phyloP scores from a whole-genome alignment of 495 filamentous ascomycete genomes.

The Cladorrhinum samala region DNA sequence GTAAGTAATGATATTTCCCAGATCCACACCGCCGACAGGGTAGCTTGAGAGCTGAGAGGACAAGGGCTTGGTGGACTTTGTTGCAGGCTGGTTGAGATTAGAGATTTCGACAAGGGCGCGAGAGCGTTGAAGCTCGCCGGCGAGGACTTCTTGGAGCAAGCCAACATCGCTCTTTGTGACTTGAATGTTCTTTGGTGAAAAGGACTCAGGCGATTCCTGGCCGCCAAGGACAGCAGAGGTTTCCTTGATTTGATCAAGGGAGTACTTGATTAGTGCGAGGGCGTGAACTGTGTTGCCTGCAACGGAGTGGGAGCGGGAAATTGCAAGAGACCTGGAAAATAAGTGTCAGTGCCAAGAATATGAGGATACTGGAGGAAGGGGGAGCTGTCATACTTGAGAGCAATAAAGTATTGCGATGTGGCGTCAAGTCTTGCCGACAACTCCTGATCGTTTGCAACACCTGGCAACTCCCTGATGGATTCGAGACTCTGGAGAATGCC shows the following conservation, averaged over 20 bases:
- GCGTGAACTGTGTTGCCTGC: constrained; percentile 69
- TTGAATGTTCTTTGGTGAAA: constrained; percentile 45
- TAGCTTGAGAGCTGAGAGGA: constrained; percentile 71
- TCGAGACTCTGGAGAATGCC: constrained; percentile 83
- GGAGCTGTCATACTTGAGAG: constrained; percentile 59
- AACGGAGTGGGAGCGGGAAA: constrained; percentile 78
- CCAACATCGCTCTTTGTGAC: constrained; percentile 52
- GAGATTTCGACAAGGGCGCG: constrained; percentile 78
- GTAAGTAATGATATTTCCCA: constrained; percentile 76
- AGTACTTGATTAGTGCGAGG: constrained; percentile 73
- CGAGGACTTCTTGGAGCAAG: constrained; percentile 53
- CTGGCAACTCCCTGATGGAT: constrained; percentile 80
- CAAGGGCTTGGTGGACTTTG: constrained; percentile 41
- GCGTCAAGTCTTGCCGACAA: constrained; percentile 71
- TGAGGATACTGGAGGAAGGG: neutral
- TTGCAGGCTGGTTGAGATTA: constrained; percentile 42
- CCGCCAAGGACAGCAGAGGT: constrained; percentile 35
- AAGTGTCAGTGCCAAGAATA: constrained; percentile 9
- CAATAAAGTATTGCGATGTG: constrained; percentile 77
- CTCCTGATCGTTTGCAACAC: constrained; percentile 76
- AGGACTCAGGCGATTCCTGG: constrained; percentile 18
- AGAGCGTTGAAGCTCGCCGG: constrained; percentile 64
- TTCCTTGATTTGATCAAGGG: constrained; percentile 48
- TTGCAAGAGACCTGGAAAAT: constrained; percentile 71
- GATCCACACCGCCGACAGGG: constrained; percentile 57